These are phyloP conservation scores for Lantana camara DNA, from an alignment of 257 asterid species.

Conservation along the genomic window DNA sequence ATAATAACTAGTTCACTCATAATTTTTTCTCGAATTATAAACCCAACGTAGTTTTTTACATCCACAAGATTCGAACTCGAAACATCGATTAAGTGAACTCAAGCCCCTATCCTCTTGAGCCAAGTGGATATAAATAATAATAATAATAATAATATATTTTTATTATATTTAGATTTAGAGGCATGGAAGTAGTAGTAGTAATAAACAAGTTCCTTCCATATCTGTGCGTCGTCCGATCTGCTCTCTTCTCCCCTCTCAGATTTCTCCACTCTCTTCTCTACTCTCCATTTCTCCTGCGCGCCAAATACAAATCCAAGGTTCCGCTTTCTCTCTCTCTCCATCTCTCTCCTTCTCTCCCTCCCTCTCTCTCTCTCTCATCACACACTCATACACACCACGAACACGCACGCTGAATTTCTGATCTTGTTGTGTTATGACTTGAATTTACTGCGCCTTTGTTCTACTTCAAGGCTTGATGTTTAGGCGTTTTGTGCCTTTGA, in stretches of 20 bases:
- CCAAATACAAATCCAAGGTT: conserved; percentile 38
- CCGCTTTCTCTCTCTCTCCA: neutral
- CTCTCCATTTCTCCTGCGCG: conserved; percentile 33
- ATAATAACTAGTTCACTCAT: too few relatives aligned
- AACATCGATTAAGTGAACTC: too few relatives aligned
- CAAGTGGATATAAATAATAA: too few relatives aligned
- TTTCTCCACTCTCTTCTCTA: conserved; percentile 18
- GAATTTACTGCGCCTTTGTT: neutral
- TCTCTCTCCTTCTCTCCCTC: neutral
- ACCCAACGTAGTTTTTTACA: too few relatives aligned
- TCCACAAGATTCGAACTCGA: too few relatives aligned
- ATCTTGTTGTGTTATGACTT: neutral
- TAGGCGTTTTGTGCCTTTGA: neutral
- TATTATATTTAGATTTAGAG: too few relatives aligned
- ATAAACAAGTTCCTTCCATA: conserved; percentile 24
- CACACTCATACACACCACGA: neutral
- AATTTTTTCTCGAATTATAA: too few relatives aligned
- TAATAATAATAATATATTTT: neutral
- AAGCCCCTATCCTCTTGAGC: too few relatives aligned
- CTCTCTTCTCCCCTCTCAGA: conserved; percentile 36
- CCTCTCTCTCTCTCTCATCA: neutral
- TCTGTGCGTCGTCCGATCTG: conserved; percentile 59
- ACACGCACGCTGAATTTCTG: neutral
- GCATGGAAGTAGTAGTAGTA: neutral
- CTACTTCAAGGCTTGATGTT: neutral